Conservation (phyloP, 306 rosid genomes). For the Cucurbita moschata region DNA sequence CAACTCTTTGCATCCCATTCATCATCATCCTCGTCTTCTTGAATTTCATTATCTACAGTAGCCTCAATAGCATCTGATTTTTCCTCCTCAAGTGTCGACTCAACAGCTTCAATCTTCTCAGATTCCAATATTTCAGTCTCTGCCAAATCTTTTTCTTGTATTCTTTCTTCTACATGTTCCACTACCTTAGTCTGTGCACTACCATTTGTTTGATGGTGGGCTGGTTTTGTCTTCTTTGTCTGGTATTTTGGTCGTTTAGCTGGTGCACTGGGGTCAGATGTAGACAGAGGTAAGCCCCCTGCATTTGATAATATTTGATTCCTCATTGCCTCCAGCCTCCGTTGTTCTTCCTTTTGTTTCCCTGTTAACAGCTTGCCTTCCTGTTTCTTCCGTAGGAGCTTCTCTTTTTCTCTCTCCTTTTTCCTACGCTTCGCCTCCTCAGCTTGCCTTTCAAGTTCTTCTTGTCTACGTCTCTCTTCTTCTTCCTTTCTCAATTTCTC, state of each 20-base stretch:
- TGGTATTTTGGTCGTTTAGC: constrained; percentile 64
- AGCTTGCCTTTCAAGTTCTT: constrained; percentile 70
- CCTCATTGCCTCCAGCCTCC: constrained; percentile 67
- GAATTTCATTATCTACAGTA: constrained; percentile 36
- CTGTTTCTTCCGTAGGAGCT: constrained; percentile 40
- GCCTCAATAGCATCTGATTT: constrained; percentile 40
- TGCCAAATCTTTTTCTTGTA: constrained; percentile 24
- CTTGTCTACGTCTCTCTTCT: constrained; percentile 61
- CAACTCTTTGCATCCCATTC: constrained; percentile 98
- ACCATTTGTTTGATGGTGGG: constrained; percentile 43
- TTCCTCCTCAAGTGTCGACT: constrained; percentile 27
- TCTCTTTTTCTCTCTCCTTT: constrained; percentile 88
- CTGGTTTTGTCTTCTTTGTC: constrained; percentile 54
- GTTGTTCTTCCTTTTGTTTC: constrained; percentile 79
- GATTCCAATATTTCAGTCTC: constrained; percentile 30
- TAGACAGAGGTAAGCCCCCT: constrained; percentile 32
- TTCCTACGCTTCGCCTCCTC: constrained; percentile 72
- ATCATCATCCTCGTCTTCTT: constrained; percentile 68
- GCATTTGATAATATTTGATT: constrained; percentile 49
- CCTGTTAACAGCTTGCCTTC: constrained; percentile 65
- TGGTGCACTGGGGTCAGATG: constrained; percentile 40
- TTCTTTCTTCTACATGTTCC: constrained; percentile 39
- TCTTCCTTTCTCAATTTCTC: constrained; percentile 82
- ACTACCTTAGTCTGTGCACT: constrained; percentile 26
- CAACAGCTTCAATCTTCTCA: constrained; percentile 53